Percentiles rank a stretch among this genome's conserved stretches.
These are phyloP conservation scores for Gentiana macrophylla DNA, from an alignment of 257 asterid genomes.

Conservation along the genomic window DNA sequence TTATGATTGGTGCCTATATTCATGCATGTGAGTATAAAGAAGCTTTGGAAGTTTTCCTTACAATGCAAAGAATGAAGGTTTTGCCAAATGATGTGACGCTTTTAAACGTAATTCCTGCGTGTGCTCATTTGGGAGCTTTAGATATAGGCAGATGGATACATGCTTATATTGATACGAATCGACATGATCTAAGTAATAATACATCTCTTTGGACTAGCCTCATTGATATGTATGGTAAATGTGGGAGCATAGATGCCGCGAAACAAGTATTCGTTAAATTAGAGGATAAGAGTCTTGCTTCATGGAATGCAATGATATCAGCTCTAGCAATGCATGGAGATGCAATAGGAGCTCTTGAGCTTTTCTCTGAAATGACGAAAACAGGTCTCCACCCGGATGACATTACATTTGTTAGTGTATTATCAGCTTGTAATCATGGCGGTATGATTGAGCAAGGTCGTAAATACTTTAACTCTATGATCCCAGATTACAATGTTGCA, in stretches of 20 bases:
- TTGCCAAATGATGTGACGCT: conserved; percentile 24
- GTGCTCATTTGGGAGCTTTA: conserved; percentile 23
- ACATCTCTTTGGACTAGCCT: conserved; percentile 23
- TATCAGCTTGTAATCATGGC: conserved; percentile 45
- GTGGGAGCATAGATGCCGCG: conserved; percentile 46
- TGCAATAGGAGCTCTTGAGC: conserved; percentile 26
- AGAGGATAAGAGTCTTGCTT: conserved; percentile 31
- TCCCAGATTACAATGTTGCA: conserved; percentile 20
- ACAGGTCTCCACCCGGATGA: conserved; percentile 37
- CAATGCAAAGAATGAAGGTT: conserved; percentile 15
- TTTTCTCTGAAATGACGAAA: conserved; percentile 24
- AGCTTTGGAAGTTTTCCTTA: conserved; percentile 18
- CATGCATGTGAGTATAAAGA: conserved; percentile 12
- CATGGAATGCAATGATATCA: conserved; percentile 45
- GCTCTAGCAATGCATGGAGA: conserved; percentile 39
- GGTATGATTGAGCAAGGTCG: conserved; percentile 38
- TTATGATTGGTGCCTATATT: conserved; percentile 26
- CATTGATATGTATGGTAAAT: conserved; percentile 45
- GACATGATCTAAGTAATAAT: conserved; percentile 1
- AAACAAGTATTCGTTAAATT: conserved; percentile 22
- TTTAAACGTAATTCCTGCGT: conserved; percentile 18
- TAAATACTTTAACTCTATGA: conserved; percentile 30
- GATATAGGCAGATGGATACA: conserved; percentile 27
- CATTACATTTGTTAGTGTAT: conserved; percentile 35
- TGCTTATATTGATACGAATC: conserved; percentile 20